Evolutionary conservation across 208 protist genomes (phyloP).

Genomic region (Trypanosoma lewisi): DNA sequence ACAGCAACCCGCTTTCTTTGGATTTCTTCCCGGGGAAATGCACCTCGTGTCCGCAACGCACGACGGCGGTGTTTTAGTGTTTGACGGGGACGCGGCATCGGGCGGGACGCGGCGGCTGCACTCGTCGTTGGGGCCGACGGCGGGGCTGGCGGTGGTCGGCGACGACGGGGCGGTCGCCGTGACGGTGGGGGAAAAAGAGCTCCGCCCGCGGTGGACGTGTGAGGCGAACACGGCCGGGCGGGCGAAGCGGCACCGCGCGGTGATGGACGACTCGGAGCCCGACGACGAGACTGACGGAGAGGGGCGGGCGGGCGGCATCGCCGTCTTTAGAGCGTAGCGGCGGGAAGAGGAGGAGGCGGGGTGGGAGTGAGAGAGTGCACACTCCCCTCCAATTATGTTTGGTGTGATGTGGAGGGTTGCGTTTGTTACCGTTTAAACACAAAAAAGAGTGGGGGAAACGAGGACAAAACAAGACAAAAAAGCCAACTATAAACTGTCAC

Average conservation of each 20-base stretch:
- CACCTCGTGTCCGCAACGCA: conserved; percentile 46
- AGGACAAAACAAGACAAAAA: too few species aligned
- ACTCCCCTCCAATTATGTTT: background rate
- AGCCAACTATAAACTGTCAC: too few species aligned
- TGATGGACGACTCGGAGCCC: conserved; percentile 11
- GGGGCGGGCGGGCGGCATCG: background rate
- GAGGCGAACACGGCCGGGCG: conserved; percentile 10
- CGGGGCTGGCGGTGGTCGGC: conserved; percentile 28
- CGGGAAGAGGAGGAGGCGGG: background rate
- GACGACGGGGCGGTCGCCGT: conserved; percentile 20
- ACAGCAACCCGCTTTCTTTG: conserved; percentile 52
- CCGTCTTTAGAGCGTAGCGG: conserved; percentile 15
- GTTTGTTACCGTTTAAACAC: too few species aligned
- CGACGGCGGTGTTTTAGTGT: conserved; percentile 42
- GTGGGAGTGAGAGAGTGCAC: background rate
- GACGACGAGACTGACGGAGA: conserved; percentile 13
- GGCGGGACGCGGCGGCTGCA: conserved; percentile 6
- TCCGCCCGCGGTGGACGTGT: conserved; percentile 14
- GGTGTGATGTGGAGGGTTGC: too few species aligned
- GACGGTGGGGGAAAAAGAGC: conserved; percentile 24
- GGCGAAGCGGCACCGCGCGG: conserved; percentile 20
- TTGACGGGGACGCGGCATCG: conserved; percentile 7
- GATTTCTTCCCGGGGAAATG: conserved; percentile 25
- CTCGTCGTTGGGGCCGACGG: conserved; percentile 25
- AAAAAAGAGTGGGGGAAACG: too few species aligned